Evolutionary conservation across 306 rosid species (phyloP), one percentile per base, ranked within the genome.

Genomic region (Trifolium repens): DNA sequence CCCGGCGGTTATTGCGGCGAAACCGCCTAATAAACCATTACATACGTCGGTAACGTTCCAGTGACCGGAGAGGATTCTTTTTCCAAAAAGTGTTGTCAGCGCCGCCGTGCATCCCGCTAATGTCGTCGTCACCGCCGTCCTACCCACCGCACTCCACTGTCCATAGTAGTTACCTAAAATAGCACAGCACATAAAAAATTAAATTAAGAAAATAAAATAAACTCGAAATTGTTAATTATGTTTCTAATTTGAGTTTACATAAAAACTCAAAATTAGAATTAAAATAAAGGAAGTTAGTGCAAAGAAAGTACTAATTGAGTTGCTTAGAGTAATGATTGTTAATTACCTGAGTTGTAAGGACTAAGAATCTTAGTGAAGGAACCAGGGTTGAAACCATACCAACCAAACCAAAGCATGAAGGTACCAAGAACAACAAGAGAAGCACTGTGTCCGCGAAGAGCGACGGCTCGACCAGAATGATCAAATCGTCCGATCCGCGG

Each of bases 371-470:
- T 94, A 22, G 9, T 79, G 3, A 94, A 94, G 1, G 98, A 94
- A 19, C 97, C 98, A 0, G 98, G 98, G 70, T 94, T 94, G 47
- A 94, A 94, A 2, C 98, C 98, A 64, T 91, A 94, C 98, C 98
- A 94, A 1, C 98, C 98, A 73, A 94, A 90, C 98, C 98, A 94
- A 3, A 94, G 96, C 75, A 94, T 78, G 62, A 94, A 94, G 0
- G 96, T 91, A 0, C 96, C 97, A 0, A 94, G 87, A 0, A 94
- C 98, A 0, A 91, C 97, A 0, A 94, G 17, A 0, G 96, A 59
- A 0, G 98, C 97, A 26, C 90, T 89, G 73, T 94, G 98, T 0
- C 96, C 98, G 0, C 93, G 89, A 0, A 94, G 77, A 0, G 81
- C 43, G 0, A 86, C 74, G 3, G 92, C 73, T 5, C 89, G 80